phyloP scores from a whole-genome alignment of 2,329 filamentous ascomycete genomes.

The Elsinoe perseae region DNA sequence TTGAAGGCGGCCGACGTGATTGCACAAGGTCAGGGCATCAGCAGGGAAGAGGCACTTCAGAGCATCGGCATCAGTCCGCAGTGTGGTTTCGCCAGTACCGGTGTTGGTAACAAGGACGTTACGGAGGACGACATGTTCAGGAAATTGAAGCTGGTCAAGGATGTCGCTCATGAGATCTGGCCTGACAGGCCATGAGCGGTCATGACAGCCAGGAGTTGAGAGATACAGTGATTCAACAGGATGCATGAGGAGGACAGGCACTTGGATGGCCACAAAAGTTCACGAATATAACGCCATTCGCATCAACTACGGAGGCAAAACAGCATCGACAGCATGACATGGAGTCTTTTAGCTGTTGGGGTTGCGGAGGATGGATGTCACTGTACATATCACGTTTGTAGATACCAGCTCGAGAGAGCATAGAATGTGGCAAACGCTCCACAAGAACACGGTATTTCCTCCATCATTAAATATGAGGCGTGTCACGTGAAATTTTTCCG shows the following conservation, averaged over 20 bases:
- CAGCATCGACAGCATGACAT: background rate
- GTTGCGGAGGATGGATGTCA: background rate
- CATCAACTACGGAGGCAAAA: constrained; percentile 2
- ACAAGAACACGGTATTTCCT: no score
- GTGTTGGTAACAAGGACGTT: constrained; percentile 32
- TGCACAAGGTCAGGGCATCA: constrained; percentile 31
- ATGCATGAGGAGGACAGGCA: constrained; percentile 1
- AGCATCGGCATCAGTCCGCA: constrained; percentile 33
- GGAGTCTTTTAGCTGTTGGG: background rate
- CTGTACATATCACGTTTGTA: background rate
- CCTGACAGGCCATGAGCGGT: constrained; percentile 25
- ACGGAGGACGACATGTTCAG: constrained; percentile 34
- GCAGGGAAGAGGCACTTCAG: constrained; percentile 31
- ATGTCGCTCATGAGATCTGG: constrained; percentile 33
- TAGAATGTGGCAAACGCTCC: no score
- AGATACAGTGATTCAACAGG: constrained; percentile 9
- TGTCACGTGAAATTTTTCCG: no score
- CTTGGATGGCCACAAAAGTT: background rate
- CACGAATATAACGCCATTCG: background rate
- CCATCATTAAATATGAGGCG: no score
- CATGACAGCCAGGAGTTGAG: background rate
- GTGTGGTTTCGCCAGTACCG: constrained; percentile 34
- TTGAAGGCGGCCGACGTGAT: constrained; percentile 32
- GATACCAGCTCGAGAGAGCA: constrained; percentile 4
- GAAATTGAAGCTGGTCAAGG: constrained; percentile 31